Base-by-base conservation (phyloP, 805 yeast genomes). In the Clavispora fructus region DNA sequence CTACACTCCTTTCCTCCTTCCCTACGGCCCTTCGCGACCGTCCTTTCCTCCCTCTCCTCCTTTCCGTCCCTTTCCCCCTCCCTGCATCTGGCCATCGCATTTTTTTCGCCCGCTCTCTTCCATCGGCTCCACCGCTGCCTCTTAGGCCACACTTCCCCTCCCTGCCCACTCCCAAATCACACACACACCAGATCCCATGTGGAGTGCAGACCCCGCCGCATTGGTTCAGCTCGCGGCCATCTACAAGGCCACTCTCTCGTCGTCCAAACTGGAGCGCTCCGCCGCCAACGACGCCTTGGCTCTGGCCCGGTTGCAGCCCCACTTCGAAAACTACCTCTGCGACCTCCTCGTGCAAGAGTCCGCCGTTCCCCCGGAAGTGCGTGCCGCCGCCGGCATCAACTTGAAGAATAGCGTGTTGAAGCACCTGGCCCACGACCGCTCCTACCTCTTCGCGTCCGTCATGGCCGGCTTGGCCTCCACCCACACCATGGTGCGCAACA, bases 311-410 rank as follows among this genome's bases (percentile, higher is more conserved):
- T 50, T 59, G 13, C 87, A 85, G 57, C 83, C 88, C 0, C 95
- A 90, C 62, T 79, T 89, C 54, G 85, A 85, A 56, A 87, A 87
- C 63, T 92, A 92, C 64, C 70, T 92, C 27, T 74, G 87, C 32
- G 80, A 79, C 57, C 75, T 91, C 39, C 71, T 94, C 35, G 78
- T 87, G 16, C 64, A 66, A 35, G 83, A 82, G 39, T 68, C 73
- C 16, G 40, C 53, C 28, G 68, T 76, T 9, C 66, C 68, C n/a
- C 64, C 80, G 0, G 81, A 80, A 37, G 74, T 82, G 9, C 75
- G 97, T 43, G 96, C 96, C 0, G 83, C 95, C 0, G 92, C 97
- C 1, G 99, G 98, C 9, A 66, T 91, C 49, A 73, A 83, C 58
- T 75, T 94, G 63, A 92, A 94, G 61, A 92, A 91, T 64, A 78